These are phyloP conservation scores for Oryza officinalis DNA, from an alignment of 176 grass and related monocot genomes.

Conservation along the genomic window DNA sequence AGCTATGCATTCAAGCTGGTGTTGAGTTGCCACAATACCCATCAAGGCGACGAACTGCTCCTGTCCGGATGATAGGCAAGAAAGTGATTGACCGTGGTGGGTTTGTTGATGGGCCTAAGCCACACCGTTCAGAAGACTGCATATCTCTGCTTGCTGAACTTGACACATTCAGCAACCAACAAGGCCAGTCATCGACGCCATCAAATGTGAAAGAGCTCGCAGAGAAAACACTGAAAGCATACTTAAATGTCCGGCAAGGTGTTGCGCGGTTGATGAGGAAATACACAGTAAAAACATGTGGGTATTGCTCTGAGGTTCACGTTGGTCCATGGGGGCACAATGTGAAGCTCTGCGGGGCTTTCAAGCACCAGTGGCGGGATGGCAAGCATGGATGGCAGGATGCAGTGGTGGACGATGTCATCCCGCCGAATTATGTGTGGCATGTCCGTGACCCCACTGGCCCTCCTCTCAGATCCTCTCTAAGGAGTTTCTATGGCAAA, in stretches of 20 bases:
- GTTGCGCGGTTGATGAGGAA: constrained; percentile 68
- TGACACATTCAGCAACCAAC: constrained; percentile 63
- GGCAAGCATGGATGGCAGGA: constrained; percentile 99
- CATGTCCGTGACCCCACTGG: constrained; percentile 65
- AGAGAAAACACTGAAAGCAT: constrained; percentile 76
- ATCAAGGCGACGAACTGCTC: constrained; percentile 65
- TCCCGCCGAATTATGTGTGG: constrained; percentile 83
- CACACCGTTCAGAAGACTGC: constrained; percentile 56
- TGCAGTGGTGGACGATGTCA: constrained; percentile 73
- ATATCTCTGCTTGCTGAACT: constrained; percentile 72
- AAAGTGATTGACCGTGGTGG: constrained; percentile 74
- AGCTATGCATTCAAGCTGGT: constrained; percentile 94
- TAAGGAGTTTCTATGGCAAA: constrained; percentile 86
- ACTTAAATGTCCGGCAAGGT: constrained; percentile 54
- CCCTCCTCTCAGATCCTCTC: constrained; percentile 51
- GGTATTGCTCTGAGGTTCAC: constrained; percentile 91
- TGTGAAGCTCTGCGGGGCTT: constrained; percentile 86
- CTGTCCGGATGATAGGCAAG: constrained; percentile 86
- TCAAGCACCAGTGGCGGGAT: constrained; percentile 95
- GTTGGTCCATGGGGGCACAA: constrained; percentile 92
- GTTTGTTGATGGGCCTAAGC: constrained; percentile 73
- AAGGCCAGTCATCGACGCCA: constrained; percentile 29
- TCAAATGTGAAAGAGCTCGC: constrained; percentile 59
- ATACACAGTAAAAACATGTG: constrained; percentile 89
- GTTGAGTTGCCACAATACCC: constrained; percentile 81